Evolutionary conservation across 2,329 filamentous ascomycete genomes (phyloP), one percentile per base, ranked within the genome.

Genomic region (Colletotrichum euphorbiae): DNA sequence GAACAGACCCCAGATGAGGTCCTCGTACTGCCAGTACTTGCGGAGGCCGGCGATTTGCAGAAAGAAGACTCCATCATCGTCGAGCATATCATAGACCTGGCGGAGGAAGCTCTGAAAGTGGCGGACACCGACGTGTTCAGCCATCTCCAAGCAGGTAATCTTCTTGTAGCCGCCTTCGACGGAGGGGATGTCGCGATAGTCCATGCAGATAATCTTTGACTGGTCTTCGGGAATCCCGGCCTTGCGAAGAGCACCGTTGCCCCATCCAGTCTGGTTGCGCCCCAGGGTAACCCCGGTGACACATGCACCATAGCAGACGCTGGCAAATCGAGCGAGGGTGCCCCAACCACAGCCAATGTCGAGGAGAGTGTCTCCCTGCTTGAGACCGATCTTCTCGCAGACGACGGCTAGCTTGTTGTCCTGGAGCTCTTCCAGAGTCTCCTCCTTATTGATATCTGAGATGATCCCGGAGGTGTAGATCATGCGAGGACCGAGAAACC

Each of bases 11-110:
- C 96, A 98, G 80, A 95, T 92, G 55, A 98, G 87, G 82, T 98
- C 95, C 85, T 98, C 94, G 77, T 97, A 98, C 81, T 98, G 96
- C 96, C 96, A 98, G 72, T 87, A 85, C 85, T 97, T 97, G 74
- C 95, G 91, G 70, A 98, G 87, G 82, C 96, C 96, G 74, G 94
- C 93, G 75, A 97, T 93, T 81, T 98, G 96, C 69, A 98, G 86
- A 87, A 95, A 97, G 84, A 98, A 97, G 72, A 93, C 89, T 79
- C 95, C 96, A 73, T 98, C 94, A 73, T 98, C 96, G 69, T 98
- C 93, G 59, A 98, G 89, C 94, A 98, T 97, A 76, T 97, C 90
- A 79, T 96, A 88, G 62, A 97, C 91, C 88, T 83, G 93, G 15
- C 56, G 43, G 4, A 50, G 17, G 24, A 59, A 50, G 56, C 24